Evolutionary conservation across 768 basidiomycete species (phyloP).

Genomic region (Asterophora lycoperdoides): DNA sequence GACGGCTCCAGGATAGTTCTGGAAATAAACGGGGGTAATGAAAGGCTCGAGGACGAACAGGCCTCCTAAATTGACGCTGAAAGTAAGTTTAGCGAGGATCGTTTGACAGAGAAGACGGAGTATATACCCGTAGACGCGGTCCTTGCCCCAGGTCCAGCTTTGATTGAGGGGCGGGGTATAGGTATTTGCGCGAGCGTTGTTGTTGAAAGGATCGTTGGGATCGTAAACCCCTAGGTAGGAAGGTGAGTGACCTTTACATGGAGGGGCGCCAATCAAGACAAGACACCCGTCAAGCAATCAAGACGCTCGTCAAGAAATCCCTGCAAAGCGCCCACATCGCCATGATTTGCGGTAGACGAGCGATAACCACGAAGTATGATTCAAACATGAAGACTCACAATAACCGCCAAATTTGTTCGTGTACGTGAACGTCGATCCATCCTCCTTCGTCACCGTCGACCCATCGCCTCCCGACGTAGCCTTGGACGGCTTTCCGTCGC

Average conservation of each 20-base stretch:
- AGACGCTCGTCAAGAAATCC: neutral
- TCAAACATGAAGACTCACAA: slow-evolving; percentile 42
- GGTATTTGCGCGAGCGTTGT: slow-evolving; percentile 67
- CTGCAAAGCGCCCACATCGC: slow-evolving; percentile 3
- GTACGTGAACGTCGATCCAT: slow-evolving; percentile 75
- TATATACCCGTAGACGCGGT: slow-evolving; percentile 59
- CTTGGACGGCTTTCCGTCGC: slow-evolving; percentile 12
- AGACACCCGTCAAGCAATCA: too few relatives aligned
- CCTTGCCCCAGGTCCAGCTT: slow-evolving; percentile 64
- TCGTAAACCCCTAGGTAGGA: slow-evolving; percentile 52
- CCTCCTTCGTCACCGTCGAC: slow-evolving; percentile 53
- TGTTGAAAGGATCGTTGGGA: slow-evolving; percentile 71
- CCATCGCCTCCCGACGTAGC: slow-evolving; percentile 62
- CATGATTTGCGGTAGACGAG: neutral
- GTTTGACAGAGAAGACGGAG: neutral
- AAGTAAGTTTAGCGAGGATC: slow-evolving; percentile 6
- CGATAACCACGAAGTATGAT: neutral
- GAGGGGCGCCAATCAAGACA: neutral
- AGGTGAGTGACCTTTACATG: slow-evolving; percentile 8
- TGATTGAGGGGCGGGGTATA: slow-evolving; percentile 80
- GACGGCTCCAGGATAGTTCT: slow-evolving; percentile 55
- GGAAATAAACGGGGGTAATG: slow-evolving; percentile 64
- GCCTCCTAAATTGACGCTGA: slow-evolving; percentile 74
- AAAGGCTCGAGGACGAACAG: slow-evolving; percentile 72
- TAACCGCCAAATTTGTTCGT: slow-evolving; percentile 72